Conservation (phyloP, 2,329 filamentous ascomycete species). For the Xylariaceae sp. region DNA sequence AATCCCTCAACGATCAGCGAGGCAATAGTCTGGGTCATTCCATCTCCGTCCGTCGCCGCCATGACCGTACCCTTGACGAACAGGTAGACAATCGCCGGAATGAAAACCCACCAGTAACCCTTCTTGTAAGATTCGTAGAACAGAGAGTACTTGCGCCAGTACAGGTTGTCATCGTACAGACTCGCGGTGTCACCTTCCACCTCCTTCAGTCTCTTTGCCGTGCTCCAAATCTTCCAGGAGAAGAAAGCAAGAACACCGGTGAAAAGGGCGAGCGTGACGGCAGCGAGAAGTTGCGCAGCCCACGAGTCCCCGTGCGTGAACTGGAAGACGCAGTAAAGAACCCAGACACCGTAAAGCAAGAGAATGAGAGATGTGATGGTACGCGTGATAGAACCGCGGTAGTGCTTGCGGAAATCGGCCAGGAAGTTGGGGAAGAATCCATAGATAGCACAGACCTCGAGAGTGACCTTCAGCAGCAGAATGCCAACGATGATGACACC, state of each 20-base stretch:
- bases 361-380: conserved; percentile 87
- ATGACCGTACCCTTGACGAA: conserved; percentile 84
- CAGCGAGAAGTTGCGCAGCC: conserved; percentile 82
- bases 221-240: conserved; percentile 72
- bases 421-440: conserved; percentile 78
- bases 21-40: conserved; percentile 71
- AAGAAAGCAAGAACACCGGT: conserved; percentile 79
- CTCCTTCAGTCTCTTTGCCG: conserved; percentile 69
- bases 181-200: conserved; percentile 65
- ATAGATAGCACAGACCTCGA: conserved; percentile 88
- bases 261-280: conserved; percentile 72
- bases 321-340: conserved; percentile 92
- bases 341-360: conserved; percentile 90
- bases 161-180: conserved; percentile 82
- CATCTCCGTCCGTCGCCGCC: conserved; percentile 79
- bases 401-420: conserved; percentile 84
- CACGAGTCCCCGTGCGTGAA: conserved; percentile 92
- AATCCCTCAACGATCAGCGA: conserved; percentile 76
- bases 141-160: conserved; percentile 91
- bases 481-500: conserved; percentile 80
- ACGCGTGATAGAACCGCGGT: conserved; percentile 88
- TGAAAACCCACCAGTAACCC: conserved; percentile 94
- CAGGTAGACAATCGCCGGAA: conserved; percentile 84
- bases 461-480: conserved; percentile 81
- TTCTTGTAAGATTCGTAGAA: conserved; percentile 97